Percentiles rank a stretch among this genome's conserved stretches.
phyloP scores from a whole-genome alignment of 768 basidiomycete species.

The Suillus clintonianus region DNA sequence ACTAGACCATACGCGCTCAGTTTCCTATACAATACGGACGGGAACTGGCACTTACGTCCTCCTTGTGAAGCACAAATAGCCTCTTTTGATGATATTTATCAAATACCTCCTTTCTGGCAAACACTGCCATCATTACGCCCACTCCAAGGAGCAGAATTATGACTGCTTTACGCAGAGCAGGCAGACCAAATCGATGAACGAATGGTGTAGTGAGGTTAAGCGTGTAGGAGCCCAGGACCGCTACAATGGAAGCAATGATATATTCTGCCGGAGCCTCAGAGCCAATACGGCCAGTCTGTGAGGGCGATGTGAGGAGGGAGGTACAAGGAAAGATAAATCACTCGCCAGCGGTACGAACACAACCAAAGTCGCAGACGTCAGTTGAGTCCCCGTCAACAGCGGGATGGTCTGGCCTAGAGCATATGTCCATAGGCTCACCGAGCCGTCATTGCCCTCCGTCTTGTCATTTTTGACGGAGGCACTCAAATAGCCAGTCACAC shows the following conservation, averaged over 20 bases:
- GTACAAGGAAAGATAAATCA: constrained; percentile 1
- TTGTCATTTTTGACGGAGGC: constrained; percentile 14
- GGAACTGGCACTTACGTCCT: constrained; percentile 62
- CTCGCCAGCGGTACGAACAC: constrained; percentile 88
- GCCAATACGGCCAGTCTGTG: constrained; percentile 80
- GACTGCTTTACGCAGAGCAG: constrained; percentile 40
- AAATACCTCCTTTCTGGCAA: constrained; percentile 64
- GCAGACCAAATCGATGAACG: constrained; percentile 65
- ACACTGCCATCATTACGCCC: constrained; percentile 56
- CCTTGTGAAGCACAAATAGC: constrained; percentile 78
- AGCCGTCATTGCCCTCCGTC: constrained; percentile 17
- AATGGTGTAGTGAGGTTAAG: constrained; percentile 70
- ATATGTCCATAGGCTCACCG: constrained; percentile 63
- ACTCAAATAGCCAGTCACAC: constrained; percentile 27
- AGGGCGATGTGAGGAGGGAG: not conserved
- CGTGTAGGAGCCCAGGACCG: constrained; percentile 54
- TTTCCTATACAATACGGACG: not conserved
- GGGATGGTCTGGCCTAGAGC: constrained; percentile 58
- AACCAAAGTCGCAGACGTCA: constrained; percentile 65
- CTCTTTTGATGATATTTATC: constrained; percentile 87
- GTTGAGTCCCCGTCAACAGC: constrained; percentile 56
- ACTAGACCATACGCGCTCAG: constrained; percentile 38
- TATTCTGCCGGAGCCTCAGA: constrained; percentile 84
- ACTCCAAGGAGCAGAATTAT: constrained; percentile 48
- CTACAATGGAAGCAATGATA: constrained; percentile 80